Percentiles rank a stretch among this genome's conserved stretches.
Conservation (phyloP, 2,329 filamentous ascomycete species). For the Alternaria dauci region DNA sequence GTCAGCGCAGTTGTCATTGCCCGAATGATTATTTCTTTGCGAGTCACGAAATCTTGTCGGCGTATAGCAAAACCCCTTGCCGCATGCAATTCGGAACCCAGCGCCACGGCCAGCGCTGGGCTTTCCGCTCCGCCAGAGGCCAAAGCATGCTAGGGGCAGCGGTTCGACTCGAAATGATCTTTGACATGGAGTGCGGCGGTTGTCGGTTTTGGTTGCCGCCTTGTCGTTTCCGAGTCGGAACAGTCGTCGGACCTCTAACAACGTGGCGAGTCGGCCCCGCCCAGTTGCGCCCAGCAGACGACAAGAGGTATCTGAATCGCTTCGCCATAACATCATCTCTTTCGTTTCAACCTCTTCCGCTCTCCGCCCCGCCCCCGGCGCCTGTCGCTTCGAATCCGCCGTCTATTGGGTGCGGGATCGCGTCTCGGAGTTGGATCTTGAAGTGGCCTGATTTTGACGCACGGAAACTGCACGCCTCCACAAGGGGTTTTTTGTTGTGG, state of each 20-base stretch:
- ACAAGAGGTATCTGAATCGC: slow-evolving; percentile 1
- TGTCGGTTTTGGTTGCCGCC: slow-evolving; percentile 3
- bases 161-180: slow-evolving; percentile 3
- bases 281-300: slow-evolving; percentile 1
- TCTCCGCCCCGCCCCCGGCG: slow-evolving; percentile 14
- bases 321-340: slow-evolving; percentile 1
- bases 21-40: neutral
- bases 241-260: neutral
- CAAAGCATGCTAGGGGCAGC: neutral
- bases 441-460: slow-evolving; percentile 32
- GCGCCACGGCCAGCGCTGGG: slow-evolving; percentile 8
- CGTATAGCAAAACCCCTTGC: neutral
- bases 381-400: neutral
- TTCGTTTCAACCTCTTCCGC: neutral
- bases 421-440: slow-evolving; percentile 1
- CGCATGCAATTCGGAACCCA: neutral
- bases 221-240: slow-evolving; percentile 1
- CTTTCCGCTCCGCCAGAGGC: slow-evolving; percentile 9
- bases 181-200: neutral
- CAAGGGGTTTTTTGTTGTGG: slow-evolving; percentile 19
- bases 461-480: slow-evolving; percentile 20
- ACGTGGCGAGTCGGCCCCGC: slow-evolving; percentile 6
- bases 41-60: slow-evolving; percentile 1
- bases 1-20: neutral
- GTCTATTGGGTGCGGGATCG: slow-evolving; percentile 8